Evolutionary conservation across 768 basidiomycete species (phyloP).

Genomic region (Podaxis carcinomalis): DNA sequence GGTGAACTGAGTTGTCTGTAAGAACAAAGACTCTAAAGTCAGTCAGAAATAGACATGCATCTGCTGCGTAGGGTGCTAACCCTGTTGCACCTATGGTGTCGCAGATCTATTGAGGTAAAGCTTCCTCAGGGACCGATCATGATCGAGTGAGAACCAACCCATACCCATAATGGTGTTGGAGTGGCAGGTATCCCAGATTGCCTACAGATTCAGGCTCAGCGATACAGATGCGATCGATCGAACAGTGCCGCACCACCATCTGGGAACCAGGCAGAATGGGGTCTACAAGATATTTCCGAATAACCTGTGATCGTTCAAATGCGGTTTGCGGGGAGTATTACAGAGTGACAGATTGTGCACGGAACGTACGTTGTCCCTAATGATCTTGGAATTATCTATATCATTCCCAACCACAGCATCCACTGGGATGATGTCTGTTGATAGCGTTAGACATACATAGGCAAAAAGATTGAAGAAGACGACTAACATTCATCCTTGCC

Average conservation of each 20-base stretch:
- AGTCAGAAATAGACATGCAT: neutral
- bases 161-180: slow-evolving; percentile 1
- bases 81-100: neutral
- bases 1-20: neutral
- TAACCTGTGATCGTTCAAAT: neutral
- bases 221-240: neutral
- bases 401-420: neutral
- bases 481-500: slow-evolving; percentile 2
- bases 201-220: neutral
- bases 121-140: neutral
- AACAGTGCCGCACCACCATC: neutral
- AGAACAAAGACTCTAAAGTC: neutral
- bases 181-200: slow-evolving; percentile 1
- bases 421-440: neutral
- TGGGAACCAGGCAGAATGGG: neutral
- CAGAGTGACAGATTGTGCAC: neutral
- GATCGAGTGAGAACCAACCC: neutral
- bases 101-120: neutral
- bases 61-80: neutral
- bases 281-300: neutral
- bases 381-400: neutral
- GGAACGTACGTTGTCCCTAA: neutral
- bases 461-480: neutral
- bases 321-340: neutral
- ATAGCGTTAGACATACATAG: neutral